Base-by-base conservation (phyloP, 2,329 filamentous ascomycete species). In the Trichoderma sp. region DNA sequence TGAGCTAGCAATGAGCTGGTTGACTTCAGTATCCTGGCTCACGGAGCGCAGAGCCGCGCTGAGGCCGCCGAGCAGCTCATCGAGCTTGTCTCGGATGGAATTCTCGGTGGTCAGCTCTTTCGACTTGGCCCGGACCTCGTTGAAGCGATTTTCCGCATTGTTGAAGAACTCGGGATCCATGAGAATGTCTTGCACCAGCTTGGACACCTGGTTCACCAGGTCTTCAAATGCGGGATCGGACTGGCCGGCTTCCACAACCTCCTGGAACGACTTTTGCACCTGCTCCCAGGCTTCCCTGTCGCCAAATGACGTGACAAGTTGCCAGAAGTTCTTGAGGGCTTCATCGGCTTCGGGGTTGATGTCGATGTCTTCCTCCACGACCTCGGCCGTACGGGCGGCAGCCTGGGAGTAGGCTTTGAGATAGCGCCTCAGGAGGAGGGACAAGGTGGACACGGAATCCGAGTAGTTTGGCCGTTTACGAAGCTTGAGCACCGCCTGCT, bases 101-200 rank as follows among this genome's bases (percentile, higher is more conserved):
- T 90, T 90, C 48, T 90, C 87, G 0, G 82, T 83, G 1, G 88
- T 85, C 1, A 92, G 82, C 67, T 90, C 86, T 67, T 88, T 85
- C 5, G 83, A 82, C 71, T 84, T 83, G 12, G 78, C 76, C 34
- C 84, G 80, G 6, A 89, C 69, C 3, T 82, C 77, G 15, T 81
- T 76, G 44, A 88, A 77, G 10, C 82, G 81, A 56, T 82, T 75
- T 26, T 90, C 86, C 0, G 88, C 87, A 45, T 91, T 83, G 54
- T 93, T 90, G 71, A 96, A 91, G 77, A 97, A 97, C 4, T 88
- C 85, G 0, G 94, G 93, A 67, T 97, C 90, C 0, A 88, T 95
- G 48, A 98, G 80, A 75, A 97, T 88, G 68, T 90, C 88, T 72
- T 96, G 90, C 5, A 97, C 76, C 4, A 90, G 86, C 63, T 88